Evolutionary conservation across 108 stramenopile species (phyloP).

Genomic region (Poteriospumella lacustris): DNA sequence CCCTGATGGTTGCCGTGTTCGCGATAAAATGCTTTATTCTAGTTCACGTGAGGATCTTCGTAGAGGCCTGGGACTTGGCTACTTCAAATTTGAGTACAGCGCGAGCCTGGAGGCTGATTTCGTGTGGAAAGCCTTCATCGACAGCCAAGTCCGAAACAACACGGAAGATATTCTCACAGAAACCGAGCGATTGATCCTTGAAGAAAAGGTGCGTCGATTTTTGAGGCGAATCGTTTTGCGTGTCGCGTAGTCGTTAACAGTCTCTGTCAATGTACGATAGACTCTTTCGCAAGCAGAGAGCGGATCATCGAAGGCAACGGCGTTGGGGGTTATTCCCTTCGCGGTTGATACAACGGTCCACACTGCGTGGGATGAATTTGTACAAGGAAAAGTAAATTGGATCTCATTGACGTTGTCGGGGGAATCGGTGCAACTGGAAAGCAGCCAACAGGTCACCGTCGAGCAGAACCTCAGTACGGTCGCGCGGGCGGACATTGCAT

Average conservation of each 20-base stretch:
- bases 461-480: background rate
- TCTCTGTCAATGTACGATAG: background rate
- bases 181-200: conserved; percentile 34
- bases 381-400: conserved; percentile 17
- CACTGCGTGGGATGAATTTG: background rate
- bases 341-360: background rate
- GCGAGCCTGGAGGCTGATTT: conserved; percentile 34
- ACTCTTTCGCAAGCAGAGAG: background rate
- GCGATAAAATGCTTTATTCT: conserved; percentile 48
- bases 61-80: conserved; percentile 41
- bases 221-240: too few species aligned
- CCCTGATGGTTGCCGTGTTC: conserved; percentile 14
- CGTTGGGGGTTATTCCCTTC: conserved; percentile 46
- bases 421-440: background rate
- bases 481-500: background rate
- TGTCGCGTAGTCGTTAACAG: too few species aligned
- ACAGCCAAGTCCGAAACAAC: conserved; percentile 26
- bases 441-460: background rate
- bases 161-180: conserved; percentile 42
- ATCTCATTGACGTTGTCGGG: background rate
- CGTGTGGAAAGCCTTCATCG: conserved; percentile 29
- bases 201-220: conserved; percentile 10
- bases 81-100: conserved; percentile 44
- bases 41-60: conserved; percentile 40
- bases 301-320: conserved; percentile 30